Conservation (phyloP, 1,284 basidiomycete genomes). For the Pascua guehoae region DNA sequence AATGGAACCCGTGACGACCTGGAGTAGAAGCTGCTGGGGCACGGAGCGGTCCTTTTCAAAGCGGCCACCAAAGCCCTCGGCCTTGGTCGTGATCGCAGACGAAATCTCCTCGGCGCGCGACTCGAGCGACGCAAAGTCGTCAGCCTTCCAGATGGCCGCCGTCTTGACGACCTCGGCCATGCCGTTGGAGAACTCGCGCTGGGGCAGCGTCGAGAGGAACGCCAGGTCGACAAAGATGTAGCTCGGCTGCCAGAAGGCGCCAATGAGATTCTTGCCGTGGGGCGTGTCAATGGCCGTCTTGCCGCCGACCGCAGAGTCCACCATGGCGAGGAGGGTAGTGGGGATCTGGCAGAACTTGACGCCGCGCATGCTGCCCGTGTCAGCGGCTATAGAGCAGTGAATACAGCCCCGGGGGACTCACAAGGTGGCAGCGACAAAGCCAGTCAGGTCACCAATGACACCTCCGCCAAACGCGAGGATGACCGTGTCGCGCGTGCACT, state of each 20-base stretch:
- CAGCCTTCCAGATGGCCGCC: slow-evolving; percentile 90
- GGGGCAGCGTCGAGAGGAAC: slow-evolving; percentile 88
- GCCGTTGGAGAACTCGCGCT: slow-evolving; percentile 92
- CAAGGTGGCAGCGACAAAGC: slow-evolving; percentile 98
- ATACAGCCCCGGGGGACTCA: slow-evolving; percentile 52
- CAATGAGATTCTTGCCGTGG: slow-evolving; percentile 95
- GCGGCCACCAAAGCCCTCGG: slow-evolving; percentile 60
- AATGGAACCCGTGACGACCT: slow-evolving; percentile 80
- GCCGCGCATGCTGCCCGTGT: slow-evolving; percentile 66
- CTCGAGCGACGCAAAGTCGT: slow-evolving; percentile 80
- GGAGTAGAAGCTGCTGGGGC: slow-evolving; percentile 64
- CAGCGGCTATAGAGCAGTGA: background rate
- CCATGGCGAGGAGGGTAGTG: slow-evolving; percentile 95
- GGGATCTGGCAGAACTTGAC: slow-evolving; percentile 94
- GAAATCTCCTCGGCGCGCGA: slow-evolving; percentile 77
- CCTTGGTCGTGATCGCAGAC: slow-evolving; percentile 63
- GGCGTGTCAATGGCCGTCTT: slow-evolving; percentile 98
- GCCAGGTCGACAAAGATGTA: slow-evolving; percentile 97
- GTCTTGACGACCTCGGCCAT: slow-evolving; percentile 99
- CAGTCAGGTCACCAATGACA: slow-evolving; percentile 92
- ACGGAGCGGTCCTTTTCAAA: slow-evolving; percentile 64
- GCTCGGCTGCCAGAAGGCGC: slow-evolving; percentile 96
- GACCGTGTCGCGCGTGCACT: slow-evolving; percentile 90
- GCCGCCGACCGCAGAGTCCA: slow-evolving; percentile 94
- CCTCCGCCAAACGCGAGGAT: slow-evolving; percentile 92